These are phyloP conservation scores for Monilinia vaccinii-corymbosi DNA, from an alignment of 2,329 filamentous ascomycete species.

Conservation along the genomic window DNA sequence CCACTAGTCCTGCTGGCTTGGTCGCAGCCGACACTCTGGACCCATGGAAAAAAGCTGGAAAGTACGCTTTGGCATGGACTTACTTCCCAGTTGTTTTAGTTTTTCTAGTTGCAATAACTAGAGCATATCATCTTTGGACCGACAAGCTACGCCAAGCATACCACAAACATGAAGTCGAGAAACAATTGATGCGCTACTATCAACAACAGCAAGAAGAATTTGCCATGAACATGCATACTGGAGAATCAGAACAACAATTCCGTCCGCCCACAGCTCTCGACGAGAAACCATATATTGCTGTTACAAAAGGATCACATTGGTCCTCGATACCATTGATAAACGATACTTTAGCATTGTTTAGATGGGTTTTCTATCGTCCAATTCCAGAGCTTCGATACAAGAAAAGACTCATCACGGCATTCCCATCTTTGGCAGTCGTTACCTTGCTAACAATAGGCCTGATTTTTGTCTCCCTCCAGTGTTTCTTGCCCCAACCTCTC, in stretches of 20 bases:
- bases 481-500: slow-evolving; percentile 77
- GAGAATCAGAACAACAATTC: slow-evolving; percentile 38
- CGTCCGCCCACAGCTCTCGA: slow-evolving; percentile 57
- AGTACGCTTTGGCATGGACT: slow-evolving; percentile 81
- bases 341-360: slow-evolving; percentile 69
- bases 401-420: slow-evolving; percentile 57
- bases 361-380: slow-evolving; percentile 84
- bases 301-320: slow-evolving; percentile 58
- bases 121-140: slow-evolving; percentile 83
- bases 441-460: slow-evolving; percentile 59
- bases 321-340: slow-evolving; percentile 69
- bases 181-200: slow-evolving; percentile 49
- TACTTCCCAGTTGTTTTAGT: slow-evolving; percentile 75
- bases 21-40: slow-evolving; percentile 58
- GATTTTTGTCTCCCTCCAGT: slow-evolving; percentile 68
- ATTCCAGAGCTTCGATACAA: slow-evolving; percentile 64
- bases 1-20: slow-evolving; percentile 51
- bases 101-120: slow-evolving; percentile 55
- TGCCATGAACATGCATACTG: slow-evolving; percentile 49
- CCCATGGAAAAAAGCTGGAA: slow-evolving; percentile 72
- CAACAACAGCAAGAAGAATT: slow-evolving; percentile 48
- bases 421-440: slow-evolving; percentile 69
- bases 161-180: slow-evolving; percentile 72
- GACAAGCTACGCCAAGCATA: slow-evolving; percentile 87
- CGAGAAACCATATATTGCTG: slow-evolving; percentile 44